Conservation (phyloP, 2,329 filamentous ascomycete genomes). For the Gaeumannomyces tritici region DNA sequence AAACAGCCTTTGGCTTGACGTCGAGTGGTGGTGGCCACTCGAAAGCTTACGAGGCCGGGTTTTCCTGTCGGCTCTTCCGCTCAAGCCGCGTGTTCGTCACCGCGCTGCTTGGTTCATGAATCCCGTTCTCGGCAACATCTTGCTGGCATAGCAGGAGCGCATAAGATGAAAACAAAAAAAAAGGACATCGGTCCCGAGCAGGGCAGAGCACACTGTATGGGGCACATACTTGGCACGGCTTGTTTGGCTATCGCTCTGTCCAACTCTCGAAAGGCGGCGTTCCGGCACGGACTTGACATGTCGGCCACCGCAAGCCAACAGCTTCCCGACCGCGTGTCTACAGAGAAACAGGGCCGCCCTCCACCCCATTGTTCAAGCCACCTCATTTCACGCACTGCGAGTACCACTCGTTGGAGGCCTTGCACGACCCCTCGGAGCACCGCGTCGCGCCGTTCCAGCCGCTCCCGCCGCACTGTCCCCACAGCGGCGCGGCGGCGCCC, state of each 20-base stretch:
- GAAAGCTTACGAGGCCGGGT: background rate
- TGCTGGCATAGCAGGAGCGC: too few relatives aligned
- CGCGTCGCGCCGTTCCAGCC: background rate
- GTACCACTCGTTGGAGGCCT: background rate
- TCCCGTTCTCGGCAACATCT: background rate
- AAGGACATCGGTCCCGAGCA: too few relatives aligned
- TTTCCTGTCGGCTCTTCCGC: background rate
- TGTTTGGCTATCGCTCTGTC: too few relatives aligned
- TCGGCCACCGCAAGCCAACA: too few relatives aligned
- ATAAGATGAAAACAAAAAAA: too few relatives aligned
- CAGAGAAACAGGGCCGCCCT: background rate
- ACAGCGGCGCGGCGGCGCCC: background rate
- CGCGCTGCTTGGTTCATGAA: background rate
- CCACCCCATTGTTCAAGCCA: background rate
- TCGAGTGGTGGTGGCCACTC: background rate
- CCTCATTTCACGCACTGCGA: background rate
- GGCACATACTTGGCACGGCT: too few relatives aligned
- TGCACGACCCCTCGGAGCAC: background rate
- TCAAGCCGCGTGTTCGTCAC: too few relatives aligned
- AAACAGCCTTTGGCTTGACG: background rate
- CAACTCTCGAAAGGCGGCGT: too few relatives aligned
- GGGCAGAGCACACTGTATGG: too few relatives aligned
- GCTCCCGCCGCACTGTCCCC: constrained; percentile 1
- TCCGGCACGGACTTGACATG: background rate
- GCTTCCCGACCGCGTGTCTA: background rate